Evolutionary conservation across 1,284 basidiomycete genomes (phyloP), one percentile per base, ranked within the genome.

Genomic region (Puccinia horiana): DNA sequence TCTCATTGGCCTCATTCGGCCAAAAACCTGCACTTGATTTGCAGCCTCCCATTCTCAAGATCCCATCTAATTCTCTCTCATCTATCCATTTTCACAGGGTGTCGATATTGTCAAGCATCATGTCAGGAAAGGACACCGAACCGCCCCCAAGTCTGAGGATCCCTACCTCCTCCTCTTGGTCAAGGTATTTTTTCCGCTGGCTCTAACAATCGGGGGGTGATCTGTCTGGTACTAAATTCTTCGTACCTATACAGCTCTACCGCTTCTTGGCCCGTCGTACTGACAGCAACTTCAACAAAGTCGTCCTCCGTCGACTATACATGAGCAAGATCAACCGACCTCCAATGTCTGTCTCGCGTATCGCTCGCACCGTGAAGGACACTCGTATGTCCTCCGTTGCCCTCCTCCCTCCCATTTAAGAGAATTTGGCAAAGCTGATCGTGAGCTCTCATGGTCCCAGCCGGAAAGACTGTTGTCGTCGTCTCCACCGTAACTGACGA

Each of bases 191-290:
- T 23, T 56, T 23, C n/a, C 32, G 74, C 54, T 1, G 32, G 0
- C 11, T 72, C 14, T 65, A 54, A 44, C 80, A 20, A 44, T 47
- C 11, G 58, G 61, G 14, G 11, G 40, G 29, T 63, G 12, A n/a
- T 12, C 35, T 42, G 56, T 80, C 29, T 42, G 32, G 40, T 29
- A n/a, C 35, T 54, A 37, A 26, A 77, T 49, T 16, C 73, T 80
- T 35, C 29, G 23, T 79, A 47, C 18, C 83, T 65, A 26, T 42
- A 29, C 74, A 97, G 96, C 92, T 99, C 85, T 99, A 99, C 91
- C 95, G 96, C 87, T 99, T 99, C 92, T 90, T 99, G 84, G 96
- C 96, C 84, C 93, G 97, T 87, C 93, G 97, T 87, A 99, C 97
- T 82, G 94, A 98, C 88, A 92, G 94, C 83, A 90, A 90, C 85